Evolutionary conservation across 345 rosid genomes (phyloP), one percentile per base, ranked within the genome.

Genomic region (Bretschneidera sinensis): DNA sequence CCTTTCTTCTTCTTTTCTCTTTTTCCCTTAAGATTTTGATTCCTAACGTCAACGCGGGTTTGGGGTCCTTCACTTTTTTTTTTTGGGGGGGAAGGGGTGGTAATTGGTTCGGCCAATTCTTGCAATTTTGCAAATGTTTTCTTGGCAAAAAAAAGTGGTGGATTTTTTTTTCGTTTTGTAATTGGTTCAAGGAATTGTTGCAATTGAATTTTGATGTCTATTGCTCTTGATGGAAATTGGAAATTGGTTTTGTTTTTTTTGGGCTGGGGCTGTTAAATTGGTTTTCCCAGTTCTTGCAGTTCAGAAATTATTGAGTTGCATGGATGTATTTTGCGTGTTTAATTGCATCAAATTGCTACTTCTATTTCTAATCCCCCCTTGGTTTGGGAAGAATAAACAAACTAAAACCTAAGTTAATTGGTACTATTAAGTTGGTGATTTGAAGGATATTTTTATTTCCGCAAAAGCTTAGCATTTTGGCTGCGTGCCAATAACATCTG

Each of bases 41-140:
- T 66, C 21, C 16, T 9, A 43, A 31, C 57, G 45, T 63, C 45
- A 39, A 25, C 57, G 52, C 28, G 25, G 25, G 51, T 53, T 53
- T 53, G 20, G 43, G 28, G 2, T 0, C 9, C 20, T 14, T 8
- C 6, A 10, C 19, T 20, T 21, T 21, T 4, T 51, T 51, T 2
- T 16, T 2, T 49, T 49, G 21, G 20, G 53, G 17, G 0, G 53
- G 21, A 8, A 17, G 9, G 19, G 18, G 1, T 6, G 9, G 13
- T 50, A 13, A 21, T 23, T 17, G 6, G 16, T 57, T 58, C 11
- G 24, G 31, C 2, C 17, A 47, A 24, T 14, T 33, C 22, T 23
- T 24, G 21, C 43, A 19, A 28, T 53, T 25, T 31, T 9, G 43
- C 10, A 39, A 39, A 4, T 39, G 45, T 39, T 39, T n/a, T 14